These are phyloP conservation scores for Byssothecium circinans DNA, from an alignment of 2,329 filamentous ascomycete species.

Conservation along the genomic window DNA sequence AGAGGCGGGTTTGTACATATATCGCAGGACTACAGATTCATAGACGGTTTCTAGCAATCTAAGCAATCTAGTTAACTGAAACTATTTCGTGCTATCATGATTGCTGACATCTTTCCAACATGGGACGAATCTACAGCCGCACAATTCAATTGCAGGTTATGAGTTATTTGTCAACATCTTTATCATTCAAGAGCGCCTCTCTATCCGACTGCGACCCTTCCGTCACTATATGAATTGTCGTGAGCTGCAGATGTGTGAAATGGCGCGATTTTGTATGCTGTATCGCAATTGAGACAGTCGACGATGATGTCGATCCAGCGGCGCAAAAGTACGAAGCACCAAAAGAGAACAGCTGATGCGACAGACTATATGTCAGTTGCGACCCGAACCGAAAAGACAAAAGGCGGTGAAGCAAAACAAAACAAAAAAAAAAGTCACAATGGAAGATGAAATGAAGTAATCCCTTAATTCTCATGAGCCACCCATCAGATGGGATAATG, in stretches of 20 bases:
- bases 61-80: background rate
- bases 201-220: background rate
- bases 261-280: too few species aligned
- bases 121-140: too few species aligned
- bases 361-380: background rate
- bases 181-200: too few species aligned
- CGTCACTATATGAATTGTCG: too few species aligned
- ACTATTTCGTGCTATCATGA: too few species aligned
- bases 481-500: slow-evolving; percentile 59
- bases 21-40: slow-evolving; percentile 4
- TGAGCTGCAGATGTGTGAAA: too few species aligned
- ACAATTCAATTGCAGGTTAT: too few species aligned
- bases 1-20: slow-evolving; percentile 7
- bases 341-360: too few species aligned
- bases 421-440: background rate
- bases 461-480: slow-evolving; percentile 46
- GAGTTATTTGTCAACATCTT: background rate
- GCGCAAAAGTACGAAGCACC: too few species aligned
- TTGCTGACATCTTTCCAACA: too few species aligned
- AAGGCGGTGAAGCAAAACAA: background rate
- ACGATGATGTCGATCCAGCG: too few species aligned
- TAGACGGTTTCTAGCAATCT: background rate
- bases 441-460: slow-evolving; percentile 26
- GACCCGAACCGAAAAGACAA: background rate
- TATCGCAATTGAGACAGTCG: too few species aligned